A percentile compares a stretch with the other conserved stretches of the same genome.
These are phyloP conservation scores for Talaromyces proteolyticus DNA, from an alignment of 495 filamentous ascomycete species.

Conservation along the genomic window DNA sequence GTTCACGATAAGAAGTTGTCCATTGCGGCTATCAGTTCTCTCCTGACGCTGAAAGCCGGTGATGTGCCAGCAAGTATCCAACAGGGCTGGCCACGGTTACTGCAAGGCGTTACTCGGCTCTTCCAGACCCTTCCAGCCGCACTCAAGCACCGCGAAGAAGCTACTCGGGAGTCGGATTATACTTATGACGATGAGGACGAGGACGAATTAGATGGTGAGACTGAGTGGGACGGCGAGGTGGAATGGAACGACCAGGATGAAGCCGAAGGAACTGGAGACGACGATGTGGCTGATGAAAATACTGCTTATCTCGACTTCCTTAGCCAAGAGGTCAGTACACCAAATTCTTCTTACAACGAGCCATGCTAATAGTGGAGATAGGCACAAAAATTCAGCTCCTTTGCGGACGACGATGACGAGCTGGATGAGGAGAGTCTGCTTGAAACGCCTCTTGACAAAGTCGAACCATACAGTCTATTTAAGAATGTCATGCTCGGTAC, in stretches of 20 bases:
- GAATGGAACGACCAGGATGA: constrained; percentile 68
- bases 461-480: constrained; percentile 91
- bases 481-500: constrained; percentile 74
- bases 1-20: constrained; percentile 98
- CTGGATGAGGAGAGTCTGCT: constrained; percentile 88
- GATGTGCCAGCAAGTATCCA: constrained; percentile 85
- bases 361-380: constrained; percentile 24
- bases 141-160: constrained; percentile 84
- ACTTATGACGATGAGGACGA: constrained; percentile 67
- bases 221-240: constrained; percentile 58
- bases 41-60: constrained; percentile 68
- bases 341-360: not conserved
- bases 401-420: constrained; percentile 66
- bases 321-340: constrained; percentile 67
- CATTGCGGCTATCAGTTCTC: constrained; percentile 82
- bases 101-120: constrained; percentile 83
- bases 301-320: constrained; percentile 94
- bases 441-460: constrained; percentile 88
- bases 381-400: constrained; percentile 76
- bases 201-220: constrained; percentile 69
- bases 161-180: constrained; percentile 83
- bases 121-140: constrained; percentile 90
- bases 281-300: constrained; percentile 80
- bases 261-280: constrained; percentile 45
- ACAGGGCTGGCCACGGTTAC: constrained; percentile 91